Base-by-base conservation (phyloP, 2,329 filamentous ascomycete species). In the Fusarium circinatum region DNA sequence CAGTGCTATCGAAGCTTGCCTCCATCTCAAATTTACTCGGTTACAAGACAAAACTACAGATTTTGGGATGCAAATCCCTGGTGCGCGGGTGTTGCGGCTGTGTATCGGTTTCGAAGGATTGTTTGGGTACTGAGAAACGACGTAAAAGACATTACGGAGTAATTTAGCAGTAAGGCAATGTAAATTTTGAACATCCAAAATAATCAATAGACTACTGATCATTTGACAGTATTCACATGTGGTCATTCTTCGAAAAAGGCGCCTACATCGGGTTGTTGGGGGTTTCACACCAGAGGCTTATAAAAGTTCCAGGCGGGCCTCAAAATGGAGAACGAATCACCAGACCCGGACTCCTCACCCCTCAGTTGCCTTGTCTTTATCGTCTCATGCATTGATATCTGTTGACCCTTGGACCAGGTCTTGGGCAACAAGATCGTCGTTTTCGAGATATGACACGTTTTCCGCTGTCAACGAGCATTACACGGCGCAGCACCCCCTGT, bases 51-150 rank as follows among this genome's bases (percentile, higher is more conserved):
- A 26, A 26, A 26, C 26, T 26, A 26, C 26, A 28, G 26, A 30
- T 30, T 30, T 8, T 28, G 28, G 28, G 28, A 3, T 3, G 8
- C 28, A 28, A 28, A 28, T 8, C 8, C 28, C 28, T 41, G 20
- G 39, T 9, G 39, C 13, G 39, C 6, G 4, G n/a, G n/a, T 15
- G 2, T 24, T 24, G 4, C 42, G 15, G 15, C 42, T 44, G 1
- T 44, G 42, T 0, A 36, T 36, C 42, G n/a, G 10, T 24, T 44
- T 24, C 42, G 42, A 24, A 12, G 42, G n/a, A 44, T 44, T 44
- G 0, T 1, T 44, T 44, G 42, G 0, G 18, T 18, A 0, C 6
- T 24, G 2, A 24, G 42, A 0, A 18, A 44, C 0, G n/a, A 0
- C n/a, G 24, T 0, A 3, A 44, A 44, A 1, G 42, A 1, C n/a